These are phyloP conservation scores for Ogataea haglerorum DNA, from an alignment of 805 yeast genomes.

Conservation along the genomic window DNA sequence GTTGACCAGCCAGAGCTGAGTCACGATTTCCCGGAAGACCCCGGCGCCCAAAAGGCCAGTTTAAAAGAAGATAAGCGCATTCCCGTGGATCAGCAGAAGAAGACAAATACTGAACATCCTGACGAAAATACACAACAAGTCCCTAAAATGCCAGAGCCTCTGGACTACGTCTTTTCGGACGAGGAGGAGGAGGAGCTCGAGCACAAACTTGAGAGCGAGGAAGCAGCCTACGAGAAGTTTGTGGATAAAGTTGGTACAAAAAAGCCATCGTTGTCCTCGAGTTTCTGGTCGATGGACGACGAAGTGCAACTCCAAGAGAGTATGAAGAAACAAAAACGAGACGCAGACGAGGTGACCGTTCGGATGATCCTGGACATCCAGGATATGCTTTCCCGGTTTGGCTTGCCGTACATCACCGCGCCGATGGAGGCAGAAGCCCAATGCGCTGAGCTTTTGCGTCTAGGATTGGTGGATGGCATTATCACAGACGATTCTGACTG, in stretches of 20 bases:
- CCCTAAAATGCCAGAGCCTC: slow-evolving; percentile 7
- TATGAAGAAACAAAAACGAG: slow-evolving; percentile 67
- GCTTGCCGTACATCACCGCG: slow-evolving; percentile 91
- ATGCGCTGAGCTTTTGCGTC: slow-evolving; percentile 73
- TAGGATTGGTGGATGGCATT: slow-evolving; percentile 86
- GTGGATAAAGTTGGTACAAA: slow-evolving; percentile 34
- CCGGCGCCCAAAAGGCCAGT: no score
- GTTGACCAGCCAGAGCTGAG: no score
- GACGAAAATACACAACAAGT: background rate
- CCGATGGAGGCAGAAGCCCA: slow-evolving; percentile 99
- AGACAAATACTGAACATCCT: background rate
- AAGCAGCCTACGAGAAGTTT: slow-evolving; percentile 66
- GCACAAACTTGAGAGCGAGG: slow-evolving; percentile 65
- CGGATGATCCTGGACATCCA: slow-evolving; percentile 89
- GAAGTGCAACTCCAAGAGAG: slow-evolving; percentile 56
- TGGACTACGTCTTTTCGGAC: slow-evolving; percentile 67
- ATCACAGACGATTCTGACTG: slow-evolving; percentile 98
- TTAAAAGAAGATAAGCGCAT: no score
- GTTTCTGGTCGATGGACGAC: slow-evolving; percentile 34
- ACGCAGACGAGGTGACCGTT: slow-evolving; percentile 85
- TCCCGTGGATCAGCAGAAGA: background rate
- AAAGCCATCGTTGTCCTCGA: slow-evolving; percentile 16
- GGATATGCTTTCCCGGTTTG: slow-evolving; percentile 80
- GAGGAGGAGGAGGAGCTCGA: slow-evolving; percentile 83
- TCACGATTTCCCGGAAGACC: no score